Evolutionary conservation across 116 monocot genomes (phyloP), one percentile per base, ranked within the genome.

Genomic region (Papilionanthe hybrid): DNA sequence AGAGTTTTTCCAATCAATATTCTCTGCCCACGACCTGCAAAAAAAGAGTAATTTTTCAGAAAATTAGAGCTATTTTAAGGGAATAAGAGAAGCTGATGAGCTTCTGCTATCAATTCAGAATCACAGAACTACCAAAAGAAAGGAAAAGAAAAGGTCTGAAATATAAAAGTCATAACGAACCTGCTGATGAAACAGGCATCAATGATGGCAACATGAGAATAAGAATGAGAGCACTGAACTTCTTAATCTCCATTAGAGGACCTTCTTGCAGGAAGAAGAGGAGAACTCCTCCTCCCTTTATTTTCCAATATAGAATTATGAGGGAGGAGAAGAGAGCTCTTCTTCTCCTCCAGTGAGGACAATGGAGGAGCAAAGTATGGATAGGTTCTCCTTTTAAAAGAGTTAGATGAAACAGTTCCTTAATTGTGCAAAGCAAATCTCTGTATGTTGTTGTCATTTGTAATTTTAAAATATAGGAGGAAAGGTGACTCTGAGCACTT

Each of bases 401-500:
- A 18, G 17, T 53, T 53, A 53, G 53, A 53, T 53, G 53, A 17
- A 37, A 53, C 53, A 53, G 17, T 53, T 53, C 53, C 44, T 73
- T 73, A 73, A 44, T 44, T 25, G 73, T 43, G 20, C 29, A 73
- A 44, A 44, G 8, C 5, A 71, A 44, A 22, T 44, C 73, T 73
- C 43, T 43, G n/a, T 7, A 10, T 9, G 4, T 44, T 73, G 42
- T n/a, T 43, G 12, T 73, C 73, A 44, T 73, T 72, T 73, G 37
- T 32, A 71, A 71, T 8, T 32, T 17, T 10, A 27, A 65, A 71
- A 8, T 5, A 12, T 17, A 37, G 17, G 71, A 4, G 41, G 41
- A 71, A 71, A 29, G 71, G 37, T 41, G 65, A 65, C 27, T 22
- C 27, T 29, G 18, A 41, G 71, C 71, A 71, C 71, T 71, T 69